These are phyloP conservation scores for Pyrrhoderma lamaoense DNA, from an alignment of 1,284 basidiomycete genomes.

Conservation along the genomic window DNA sequence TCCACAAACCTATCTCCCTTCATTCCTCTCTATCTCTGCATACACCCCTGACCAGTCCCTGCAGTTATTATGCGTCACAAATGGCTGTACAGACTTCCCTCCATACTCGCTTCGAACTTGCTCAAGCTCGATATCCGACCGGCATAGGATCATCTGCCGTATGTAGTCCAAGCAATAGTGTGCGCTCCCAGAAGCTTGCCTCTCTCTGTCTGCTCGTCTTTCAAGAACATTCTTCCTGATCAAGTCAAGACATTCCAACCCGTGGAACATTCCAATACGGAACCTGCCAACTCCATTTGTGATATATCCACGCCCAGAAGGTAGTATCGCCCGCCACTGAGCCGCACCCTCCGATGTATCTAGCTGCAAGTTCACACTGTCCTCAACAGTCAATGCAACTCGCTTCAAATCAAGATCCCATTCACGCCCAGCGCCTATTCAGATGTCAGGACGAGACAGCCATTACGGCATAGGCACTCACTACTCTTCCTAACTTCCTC, in stretches of 20 bases:
- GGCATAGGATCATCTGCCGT: conserved; percentile 16
- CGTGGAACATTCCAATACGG: conserved; percentile 17
- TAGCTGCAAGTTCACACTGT: conserved; percentile 17
- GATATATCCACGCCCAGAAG: conserved; percentile 13
- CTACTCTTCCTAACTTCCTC: background rate
- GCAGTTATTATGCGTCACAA: conserved; percentile 17
- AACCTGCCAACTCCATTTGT: conserved; percentile 5
- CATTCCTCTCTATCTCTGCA: conserved; percentile 9
- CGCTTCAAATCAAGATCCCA: conserved; percentile 9
- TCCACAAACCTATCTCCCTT: too few relatives aligned
- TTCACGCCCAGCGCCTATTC: background rate
- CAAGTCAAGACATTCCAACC: conserved; percentile 13
- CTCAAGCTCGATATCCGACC: conserved; percentile 17
- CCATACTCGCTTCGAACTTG: conserved; percentile 18
- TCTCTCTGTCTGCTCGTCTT: conserved; percentile 12
- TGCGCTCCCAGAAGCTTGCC: conserved; percentile 3
- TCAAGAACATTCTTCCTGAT: conserved; percentile 9
- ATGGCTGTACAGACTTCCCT: conserved; percentile 17
- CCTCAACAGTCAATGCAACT: conserved; percentile 16
- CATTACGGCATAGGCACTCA: background rate
- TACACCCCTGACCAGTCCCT: conserved; percentile 17
- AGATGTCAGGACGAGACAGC: background rate
- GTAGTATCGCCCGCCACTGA: conserved; percentile 14
- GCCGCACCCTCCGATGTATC: conserved; percentile 14
- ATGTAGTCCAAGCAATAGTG: conserved; percentile 16